Base-by-base conservation (phyloP, 306 rosid genomes). In the Dryas alaskensis region DNA sequence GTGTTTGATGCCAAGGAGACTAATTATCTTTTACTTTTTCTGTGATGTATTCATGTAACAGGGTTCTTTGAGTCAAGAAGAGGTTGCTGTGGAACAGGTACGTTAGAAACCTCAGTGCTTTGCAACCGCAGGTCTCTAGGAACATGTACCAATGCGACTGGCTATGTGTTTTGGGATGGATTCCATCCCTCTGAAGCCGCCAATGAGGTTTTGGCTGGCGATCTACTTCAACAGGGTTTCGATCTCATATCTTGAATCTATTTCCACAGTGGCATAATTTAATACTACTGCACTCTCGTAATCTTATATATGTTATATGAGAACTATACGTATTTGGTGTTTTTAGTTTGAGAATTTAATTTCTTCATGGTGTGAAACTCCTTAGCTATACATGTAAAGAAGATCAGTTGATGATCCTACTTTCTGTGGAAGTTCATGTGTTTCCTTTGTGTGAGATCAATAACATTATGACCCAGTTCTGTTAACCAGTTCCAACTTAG, bases 11-110 rank as follows among this genome's bases (percentile, higher is more conserved):
- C 61, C 7, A 39, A 19, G 62, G 11, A 53, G 7, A 60, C 42
- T 70, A 45, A 31, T 31, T 31, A 31, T 31, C 37, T 31, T 14
- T 16, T 39, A 13, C 0, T 45, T 45, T 5, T 45, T 54, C 66
- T 39, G 10, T 6, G 75, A 57, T 60, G 55, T 54, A 17, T 60
- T 69, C n/a, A 53, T 55, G 66, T 44, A 25, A 72, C 71, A 84
- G 86, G 93, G 58, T 86, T 89, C 76, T 76, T 77, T 60, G 85
- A 88, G 57, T 65, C 84, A 37, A 82, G 93, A 77, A 79, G 78
- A 70, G 90, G 89, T 62, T 84, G 93, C 61, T 89, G 88, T 61
- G 93, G 93, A 75, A 86, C 93, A n/a, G 91, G 91, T 3, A 79
- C 73, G 46, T 2, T 89, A 27, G 89, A 89, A 74, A 86, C 91